Conservation (phyloP, 31 red algal genomes). For the Asparagopsis taxiformis region DNA sequence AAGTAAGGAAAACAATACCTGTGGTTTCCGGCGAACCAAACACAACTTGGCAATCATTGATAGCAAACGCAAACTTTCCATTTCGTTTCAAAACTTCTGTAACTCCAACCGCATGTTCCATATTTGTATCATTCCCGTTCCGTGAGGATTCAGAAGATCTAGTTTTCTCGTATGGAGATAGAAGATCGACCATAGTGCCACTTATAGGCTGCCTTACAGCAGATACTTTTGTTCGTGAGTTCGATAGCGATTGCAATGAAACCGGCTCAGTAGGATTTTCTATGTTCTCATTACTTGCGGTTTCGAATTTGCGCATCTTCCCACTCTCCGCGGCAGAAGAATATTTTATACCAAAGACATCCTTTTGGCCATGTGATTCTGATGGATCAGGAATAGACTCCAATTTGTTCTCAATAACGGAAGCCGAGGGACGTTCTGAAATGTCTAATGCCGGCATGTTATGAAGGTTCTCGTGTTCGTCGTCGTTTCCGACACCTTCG, state of each 20-base stretch:
- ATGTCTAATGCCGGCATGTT: constrained; percentile 9
- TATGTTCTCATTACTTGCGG: too few species aligned
- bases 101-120: too few species aligned
- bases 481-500: not conserved
- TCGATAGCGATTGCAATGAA: constrained; percentile 10
- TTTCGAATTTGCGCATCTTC: too few species aligned
- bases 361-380: too few species aligned
- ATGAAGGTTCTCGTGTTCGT: not conserved
- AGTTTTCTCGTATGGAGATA: constrained; percentile 22
- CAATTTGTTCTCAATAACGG: not conserved
- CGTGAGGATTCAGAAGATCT: not conserved
- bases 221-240: constrained; percentile 20
- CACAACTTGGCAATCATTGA: constrained; percentile 64
- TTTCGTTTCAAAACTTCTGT: constrained; percentile 44
- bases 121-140: not conserved
- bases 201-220: constrained; percentile 25
- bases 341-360: too few species aligned
- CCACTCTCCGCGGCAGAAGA: too few species aligned
- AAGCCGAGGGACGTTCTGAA: constrained; percentile 6
- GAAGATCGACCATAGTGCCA: constrained; percentile 51
- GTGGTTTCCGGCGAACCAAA: constrained; percentile 77
- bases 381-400: too few species aligned
- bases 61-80: constrained; percentile 48
- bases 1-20: constrained; percentile 58
- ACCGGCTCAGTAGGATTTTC: not conserved